Evolutionary conservation across 1,284 basidiomycete species (phyloP).

Genomic region (Mycosarcoma maydis): DNA sequence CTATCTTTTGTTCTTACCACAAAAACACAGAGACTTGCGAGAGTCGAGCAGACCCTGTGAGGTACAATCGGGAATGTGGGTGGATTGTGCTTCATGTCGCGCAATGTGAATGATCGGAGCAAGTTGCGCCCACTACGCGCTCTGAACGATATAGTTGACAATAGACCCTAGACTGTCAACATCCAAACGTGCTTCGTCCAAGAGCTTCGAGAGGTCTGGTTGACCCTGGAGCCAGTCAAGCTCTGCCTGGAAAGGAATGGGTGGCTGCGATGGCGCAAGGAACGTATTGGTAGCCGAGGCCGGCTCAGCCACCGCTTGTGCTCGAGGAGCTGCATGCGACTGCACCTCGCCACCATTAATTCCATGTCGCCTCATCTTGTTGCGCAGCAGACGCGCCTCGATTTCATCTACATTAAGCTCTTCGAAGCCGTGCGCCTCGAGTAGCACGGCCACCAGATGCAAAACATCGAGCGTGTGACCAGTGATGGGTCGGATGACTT

Average conservation of each 20-base stretch:
- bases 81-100: too few relatives aligned
- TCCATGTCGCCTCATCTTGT: conserved; percentile 16
- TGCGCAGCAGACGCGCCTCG: conserved; percentile 19
- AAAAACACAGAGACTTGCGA: too few relatives aligned
- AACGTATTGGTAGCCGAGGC: neutral
- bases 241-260: conserved; percentile 25
- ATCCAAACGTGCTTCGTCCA: conserved; percentile 40
- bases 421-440: conserved; percentile 11
- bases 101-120: too few relatives aligned
- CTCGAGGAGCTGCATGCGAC: neutral
- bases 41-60: too few relatives aligned
- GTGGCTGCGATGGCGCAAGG: neutral
- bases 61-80: too few relatives aligned
- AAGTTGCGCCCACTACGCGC: conserved; percentile 9
- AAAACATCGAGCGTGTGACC: conserved; percentile 35
- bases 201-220: conserved; percentile 22
- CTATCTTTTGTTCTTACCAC: too few relatives aligned
- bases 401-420: conserved; percentile 13
- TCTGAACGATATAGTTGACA: conserved; percentile 33
- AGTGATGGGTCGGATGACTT: conserved; percentile 34
- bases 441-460: conserved; percentile 27
- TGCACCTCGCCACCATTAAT: conserved; percentile 7
- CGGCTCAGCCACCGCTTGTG: neutral
- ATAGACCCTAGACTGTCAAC: conserved; percentile 43
- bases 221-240: conserved; percentile 37